Evolutionary conservation across 2,329 filamentous ascomycete genomes (phyloP).

Genomic region (Neonectria magnoliae): DNA sequence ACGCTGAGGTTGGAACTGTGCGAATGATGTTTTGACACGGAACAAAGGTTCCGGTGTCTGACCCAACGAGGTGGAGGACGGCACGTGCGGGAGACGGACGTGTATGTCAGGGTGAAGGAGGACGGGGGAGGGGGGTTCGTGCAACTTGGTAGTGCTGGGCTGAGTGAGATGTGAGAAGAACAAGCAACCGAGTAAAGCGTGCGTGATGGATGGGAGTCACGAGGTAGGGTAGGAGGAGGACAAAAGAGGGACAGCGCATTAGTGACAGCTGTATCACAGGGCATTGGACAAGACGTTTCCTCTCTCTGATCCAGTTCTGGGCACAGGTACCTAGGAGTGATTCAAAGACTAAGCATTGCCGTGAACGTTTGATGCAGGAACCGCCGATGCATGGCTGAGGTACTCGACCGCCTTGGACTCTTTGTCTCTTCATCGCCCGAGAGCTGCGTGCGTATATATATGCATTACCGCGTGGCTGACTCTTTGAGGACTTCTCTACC

Average conservation of each 20-base stretch:
- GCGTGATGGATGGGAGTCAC: not conserved
- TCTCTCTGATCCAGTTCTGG: no score
- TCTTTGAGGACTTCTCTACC: no score
- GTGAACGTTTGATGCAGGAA: not conserved
- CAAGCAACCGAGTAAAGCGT: not conserved
- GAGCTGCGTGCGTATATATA: not conserved
- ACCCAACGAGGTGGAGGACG: not conserved
- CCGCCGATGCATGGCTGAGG: not conserved
- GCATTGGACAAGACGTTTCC: not conserved
- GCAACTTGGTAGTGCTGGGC: not conserved
- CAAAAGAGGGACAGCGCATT: not conserved
- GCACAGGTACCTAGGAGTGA: not conserved
- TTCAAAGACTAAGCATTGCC: not conserved
- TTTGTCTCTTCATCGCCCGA: not conserved
- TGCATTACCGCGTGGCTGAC: no score
- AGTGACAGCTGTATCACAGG: not conserved
- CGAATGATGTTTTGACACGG: not conserved
- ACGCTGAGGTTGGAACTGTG: not conserved
- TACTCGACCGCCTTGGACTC: not conserved
- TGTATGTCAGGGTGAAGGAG: slow-evolving; percentile 3
- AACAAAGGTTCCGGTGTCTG: not conserved
- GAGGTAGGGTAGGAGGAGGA: not conserved
- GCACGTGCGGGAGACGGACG: not conserved
- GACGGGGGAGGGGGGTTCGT: not conserved
- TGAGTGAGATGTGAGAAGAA: slow-evolving; percentile 4